Conservation (phyloP, 805 yeast species). For the Grigorovia transvaalensis region DNA sequence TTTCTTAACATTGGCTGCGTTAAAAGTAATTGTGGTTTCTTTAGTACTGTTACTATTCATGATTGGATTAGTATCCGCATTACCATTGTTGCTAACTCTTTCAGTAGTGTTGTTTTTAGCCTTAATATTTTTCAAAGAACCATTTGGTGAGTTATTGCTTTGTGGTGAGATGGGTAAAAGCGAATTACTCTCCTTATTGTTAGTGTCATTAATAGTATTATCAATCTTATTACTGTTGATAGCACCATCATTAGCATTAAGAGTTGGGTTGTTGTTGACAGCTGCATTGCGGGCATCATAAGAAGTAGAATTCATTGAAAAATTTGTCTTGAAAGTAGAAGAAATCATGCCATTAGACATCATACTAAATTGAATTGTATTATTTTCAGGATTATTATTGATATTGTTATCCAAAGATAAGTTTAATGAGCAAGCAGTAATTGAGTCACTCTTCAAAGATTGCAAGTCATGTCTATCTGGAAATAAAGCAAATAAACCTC, state of each 20-base stretch:
- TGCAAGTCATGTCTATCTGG: constrained; percentile 20
- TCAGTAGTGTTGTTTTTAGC: constrained; percentile 2
- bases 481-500: constrained; percentile 8
- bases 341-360: constrained; percentile 17
- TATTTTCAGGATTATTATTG: constrained; percentile 3
- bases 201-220: not conserved
- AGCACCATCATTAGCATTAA: not conserved
- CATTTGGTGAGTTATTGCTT: constrained; percentile 13
- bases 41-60: not conserved
- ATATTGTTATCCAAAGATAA: constrained; percentile 13
- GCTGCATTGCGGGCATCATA: too few relatives aligned
- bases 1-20: not conserved
- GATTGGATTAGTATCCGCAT: not conserved
- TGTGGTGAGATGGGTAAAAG: constrained; percentile 16
- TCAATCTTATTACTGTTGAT: not conserved
- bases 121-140: constrained; percentile 2
- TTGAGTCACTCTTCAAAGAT: constrained; percentile 9
- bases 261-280: not conserved
- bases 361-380: constrained; percentile 14
- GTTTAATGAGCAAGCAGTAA: constrained; percentile 23
- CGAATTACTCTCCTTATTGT: not conserved
- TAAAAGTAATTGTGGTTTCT: too few relatives aligned
- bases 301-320: constrained; percentile 4
- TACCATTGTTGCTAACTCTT: not conserved
- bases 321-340: constrained; percentile 3